Evolutionary conservation across 352 stramenopile species (phyloP), one percentile per base, ranked within the genome.

Genomic region (Pythium brassicae): DNA sequence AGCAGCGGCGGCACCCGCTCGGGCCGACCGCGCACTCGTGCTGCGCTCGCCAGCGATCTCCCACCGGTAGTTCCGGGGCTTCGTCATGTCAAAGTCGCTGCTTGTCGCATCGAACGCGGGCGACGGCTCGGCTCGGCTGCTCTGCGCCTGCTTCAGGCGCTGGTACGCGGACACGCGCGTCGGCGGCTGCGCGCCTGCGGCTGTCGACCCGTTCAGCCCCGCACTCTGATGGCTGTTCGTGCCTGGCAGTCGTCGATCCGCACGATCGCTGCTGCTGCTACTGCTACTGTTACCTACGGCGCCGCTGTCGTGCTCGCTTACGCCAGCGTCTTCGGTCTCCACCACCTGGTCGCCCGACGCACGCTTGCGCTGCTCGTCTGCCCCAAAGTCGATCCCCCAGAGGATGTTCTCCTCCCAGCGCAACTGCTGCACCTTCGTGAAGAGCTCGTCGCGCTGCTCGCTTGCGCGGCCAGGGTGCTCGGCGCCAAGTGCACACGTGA

Each of bases 401-500:
- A 90, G 62, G 25, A 95, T 93, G 46, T 83, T 69, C 11, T 92
- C 73, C 60, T 95, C 85, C 85, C 85, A 95, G 5, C 65, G 72
- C 4, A 93, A 54, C 48, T 95, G 85, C 62, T 92, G 75, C 26
- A 93, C 83, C 42, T 87, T 91, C 26, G 87, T 68, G 54, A 92
- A 95, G 39, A 91, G 61, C 15, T 71, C 76, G 42, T 92, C 78
- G 37, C 53, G 63, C n/a, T 72, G 57, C 3, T 59, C 50, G 19
- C 69, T 23, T 10, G 57, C 27, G 59, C 63, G 14, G 2, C 8
- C 32, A 11, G 8, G 32, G 11, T 61, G 35, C 12, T 69, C 61
- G 23, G 47, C 53, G 7, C 37, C 39, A 12, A 68, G 25, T 50
- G 76, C 81, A 7, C 66, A 71, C 44, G 75, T 65, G 57, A 90